Evolutionary conservation across 2,329 filamentous ascomycete genomes (phyloP).

Genomic region (Chalara sp.): DNA sequence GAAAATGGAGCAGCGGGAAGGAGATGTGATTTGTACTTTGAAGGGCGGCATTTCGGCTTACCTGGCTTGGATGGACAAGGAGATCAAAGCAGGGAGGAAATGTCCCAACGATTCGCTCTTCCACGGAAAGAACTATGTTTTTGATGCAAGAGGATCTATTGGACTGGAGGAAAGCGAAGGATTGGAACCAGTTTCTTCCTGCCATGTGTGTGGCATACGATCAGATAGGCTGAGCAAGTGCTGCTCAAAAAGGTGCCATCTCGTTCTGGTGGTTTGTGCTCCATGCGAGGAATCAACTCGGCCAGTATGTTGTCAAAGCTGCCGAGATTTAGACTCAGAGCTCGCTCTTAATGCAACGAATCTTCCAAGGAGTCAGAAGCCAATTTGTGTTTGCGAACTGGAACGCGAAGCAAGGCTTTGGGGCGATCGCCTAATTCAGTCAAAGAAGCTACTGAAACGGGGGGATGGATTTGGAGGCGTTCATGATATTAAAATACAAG

Average conservation of each 20-base stretch:
- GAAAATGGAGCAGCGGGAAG: constrained; percentile 13
- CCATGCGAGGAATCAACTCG: constrained; percentile 17
- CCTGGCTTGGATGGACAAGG: constrained; percentile 27
- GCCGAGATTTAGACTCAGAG: constrained; percentile 14
- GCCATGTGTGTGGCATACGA: constrained; percentile 19
- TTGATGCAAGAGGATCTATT: constrained; percentile 26
- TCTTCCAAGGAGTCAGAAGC: constrained; percentile 7
- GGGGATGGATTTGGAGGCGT: neutral
- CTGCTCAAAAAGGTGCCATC: constrained; percentile 21
- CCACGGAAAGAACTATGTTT: constrained; percentile 27
- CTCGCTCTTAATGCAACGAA: neutral
- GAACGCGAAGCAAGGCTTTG: constrained; percentile 24
- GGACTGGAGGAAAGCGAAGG: constrained; percentile 9
- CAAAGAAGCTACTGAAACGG: constrained; percentile 8
- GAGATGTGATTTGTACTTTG: constrained; percentile 22
- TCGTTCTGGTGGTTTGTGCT: constrained; percentile 25
- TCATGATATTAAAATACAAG: constrained; percentile 11
- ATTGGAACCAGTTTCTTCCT: constrained; percentile 19
- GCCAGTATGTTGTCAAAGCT: constrained; percentile 23
- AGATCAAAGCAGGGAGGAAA: constrained; percentile 22
- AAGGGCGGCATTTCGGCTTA: constrained; percentile 27
- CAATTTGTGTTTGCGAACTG: constrained; percentile 24
- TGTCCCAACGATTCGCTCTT: constrained; percentile 21
- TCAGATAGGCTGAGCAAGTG: constrained; percentile 26
- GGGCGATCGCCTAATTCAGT: constrained; percentile 16